Conservation (phyloP, 768 basidiomycete genomes). For the Leccinum boreale region DNA sequence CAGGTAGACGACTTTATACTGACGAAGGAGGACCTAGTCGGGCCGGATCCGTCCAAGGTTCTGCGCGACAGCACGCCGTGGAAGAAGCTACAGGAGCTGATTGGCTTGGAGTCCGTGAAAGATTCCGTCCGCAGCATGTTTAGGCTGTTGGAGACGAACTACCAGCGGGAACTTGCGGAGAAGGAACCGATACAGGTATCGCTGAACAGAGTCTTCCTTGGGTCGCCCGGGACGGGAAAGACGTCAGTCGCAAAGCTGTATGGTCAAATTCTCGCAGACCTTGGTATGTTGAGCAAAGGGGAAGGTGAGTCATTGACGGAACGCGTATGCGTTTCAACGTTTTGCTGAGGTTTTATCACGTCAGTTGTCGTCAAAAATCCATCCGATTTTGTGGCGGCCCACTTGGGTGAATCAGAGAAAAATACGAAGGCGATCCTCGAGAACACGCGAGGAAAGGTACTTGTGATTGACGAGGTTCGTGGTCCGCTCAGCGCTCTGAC, state of each 20-base stretch:
- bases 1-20: not conserved
- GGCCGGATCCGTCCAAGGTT: not conserved
- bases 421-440: not conserved
- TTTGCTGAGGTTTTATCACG: not conserved
- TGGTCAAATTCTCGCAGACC: not conserved
- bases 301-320: not conserved
- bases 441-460: not conserved
- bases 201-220: not conserved
- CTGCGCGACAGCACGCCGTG: not conserved
- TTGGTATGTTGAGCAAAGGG: not conserved
- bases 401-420: not conserved
- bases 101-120: not conserved
- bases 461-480: not conserved
- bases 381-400: not conserved
- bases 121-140: not conserved
- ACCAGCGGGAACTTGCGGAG: not conserved
- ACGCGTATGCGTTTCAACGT: not conserved
- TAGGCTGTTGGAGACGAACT: not conserved
- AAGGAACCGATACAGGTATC: not conserved
- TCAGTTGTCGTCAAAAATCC: not conserved
- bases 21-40: not conserved
- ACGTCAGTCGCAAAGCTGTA: not conserved
- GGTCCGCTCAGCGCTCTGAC: not conserved
- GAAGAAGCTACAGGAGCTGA: not conserved
- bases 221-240: not conserved